Base-by-base conservation (phyloP, 805 yeast genomes). In the Kuraishia molischiana region DNA sequence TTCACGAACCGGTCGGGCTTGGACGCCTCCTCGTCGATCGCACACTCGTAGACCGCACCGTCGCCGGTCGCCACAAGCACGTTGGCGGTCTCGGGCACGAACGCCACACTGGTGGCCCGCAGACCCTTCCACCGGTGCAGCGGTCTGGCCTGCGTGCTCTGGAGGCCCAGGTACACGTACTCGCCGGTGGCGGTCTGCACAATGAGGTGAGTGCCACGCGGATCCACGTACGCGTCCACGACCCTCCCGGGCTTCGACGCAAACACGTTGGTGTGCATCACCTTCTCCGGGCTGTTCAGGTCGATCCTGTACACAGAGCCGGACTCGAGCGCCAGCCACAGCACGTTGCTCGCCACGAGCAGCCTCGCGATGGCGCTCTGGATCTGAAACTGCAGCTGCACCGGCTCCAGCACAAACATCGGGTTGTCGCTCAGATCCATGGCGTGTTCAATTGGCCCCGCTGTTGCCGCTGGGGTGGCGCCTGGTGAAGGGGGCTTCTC, bases 291-390 rank as follows among this genome's bases (percentile, higher is more conserved):
- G 36, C 66, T 66, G 36, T 74, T 77, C 44, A 83, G 58, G 46
- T 81, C 77, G 24, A 84, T 80, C n/a, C 81, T 57, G 44, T 72
- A 72, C n/a, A 83, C 56, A 13, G 65, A 50, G 1, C 81, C 79
- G 6, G 67, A 56, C 35, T 60, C 61, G 39, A 77, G 60, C 0
- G 79, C 74, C 34, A 82, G 58, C 39, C 72, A 67, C 29, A 83
- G 66, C 4, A 71, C 56, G 47, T 82, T 81, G 41, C 66, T 63
- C 18, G 67, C 58, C 4, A 79, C 85, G 14, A 64, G 67, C 35
- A 82, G 52, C n/a, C 69, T 56, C 4, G 62, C 58, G 10, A 82
- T 66, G 19, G 66, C 35, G 2, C 53, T 42, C 18, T 46, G 41
- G 5, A 59, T 38, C 19, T 51, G 53, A 38, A 59, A 59, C 34